Evolutionary conservation across 805 yeast species (phyloP).

Genomic region (Monosporozyma servazzii): DNA sequence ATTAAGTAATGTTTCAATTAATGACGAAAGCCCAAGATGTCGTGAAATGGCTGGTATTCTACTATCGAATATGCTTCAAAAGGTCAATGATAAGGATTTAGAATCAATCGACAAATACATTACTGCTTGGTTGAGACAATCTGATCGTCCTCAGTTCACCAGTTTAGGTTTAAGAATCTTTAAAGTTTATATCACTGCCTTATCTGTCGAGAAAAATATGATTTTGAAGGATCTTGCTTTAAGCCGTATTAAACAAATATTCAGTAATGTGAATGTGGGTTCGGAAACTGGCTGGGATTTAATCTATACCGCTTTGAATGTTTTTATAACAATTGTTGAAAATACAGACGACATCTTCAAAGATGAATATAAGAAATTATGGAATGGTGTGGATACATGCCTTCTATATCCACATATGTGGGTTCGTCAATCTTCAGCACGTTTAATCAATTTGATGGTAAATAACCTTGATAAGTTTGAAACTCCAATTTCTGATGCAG

Average conservation of each 20-base stretch:
- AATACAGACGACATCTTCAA: constrained; percentile 28
- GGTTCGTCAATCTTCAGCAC: constrained; percentile 64
- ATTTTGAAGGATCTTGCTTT: constrained; percentile 37
- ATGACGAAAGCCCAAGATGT: constrained; percentile 71
- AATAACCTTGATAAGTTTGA: constrained; percentile 30
- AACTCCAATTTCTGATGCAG: constrained; percentile 32
- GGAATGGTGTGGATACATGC: constrained; percentile 45
- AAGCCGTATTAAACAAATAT: constrained; percentile 26
- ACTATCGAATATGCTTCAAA: constrained; percentile 44
- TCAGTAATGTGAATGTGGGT: constrained; percentile 32
- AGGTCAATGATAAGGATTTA: constrained; percentile 33
- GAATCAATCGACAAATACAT: constrained; percentile 31
- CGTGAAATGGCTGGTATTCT: constrained; percentile 73
- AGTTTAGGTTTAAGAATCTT: constrained; percentile 71
- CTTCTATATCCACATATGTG: constrained; percentile 84
- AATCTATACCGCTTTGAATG: constrained; percentile 55
- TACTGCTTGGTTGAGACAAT: constrained; percentile 56
- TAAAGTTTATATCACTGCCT: constrained; percentile 46
- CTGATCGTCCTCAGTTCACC: constrained; percentile 41
- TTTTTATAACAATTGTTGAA: constrained; percentile 37
- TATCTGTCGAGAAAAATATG: constrained; percentile 35
- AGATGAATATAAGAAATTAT: constrained; percentile 31
- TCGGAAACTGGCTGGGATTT: constrained; percentile 65
- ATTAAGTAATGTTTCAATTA: constrained; percentile 62
- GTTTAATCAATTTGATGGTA: constrained; percentile 49